Evolutionary conservation across 345 rosid species (phyloP), one percentile per base, ranked within the genome.

Genomic region (Lepidium didymum): DNA sequence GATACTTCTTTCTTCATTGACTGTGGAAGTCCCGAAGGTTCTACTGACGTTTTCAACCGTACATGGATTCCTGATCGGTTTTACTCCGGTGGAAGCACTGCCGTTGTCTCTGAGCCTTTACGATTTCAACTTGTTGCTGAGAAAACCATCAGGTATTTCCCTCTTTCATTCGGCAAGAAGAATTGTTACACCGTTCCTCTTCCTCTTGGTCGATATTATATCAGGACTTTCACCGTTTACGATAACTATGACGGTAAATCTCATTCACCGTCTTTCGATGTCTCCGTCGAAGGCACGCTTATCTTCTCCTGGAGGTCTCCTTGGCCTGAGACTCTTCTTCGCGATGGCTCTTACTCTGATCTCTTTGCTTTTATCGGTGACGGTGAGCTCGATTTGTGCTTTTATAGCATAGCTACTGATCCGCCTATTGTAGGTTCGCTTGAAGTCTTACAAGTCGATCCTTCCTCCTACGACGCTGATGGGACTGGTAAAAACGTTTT

Each of bases 221-320:
- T 95, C 82, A 83, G 99, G 33, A 87, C 98, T 1, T 95, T 95
- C 84, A 91, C 99, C 29, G 96, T 89, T 42, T 95, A 95, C 68
- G 98, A 95, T 68, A 95, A 95, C 74, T 91, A 89, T 75, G 96
- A 91, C 78, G 98, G 92, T 14, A 88, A 87, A 66, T 86, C 93
- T 8, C 96, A 87, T 56, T 33, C 99, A 2, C 98, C 99, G 0
- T 79, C 88, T 16, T 95, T 95, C 56, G 98, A 95, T 47, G 89
- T 69, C 55, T 91, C 99, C 69, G 88, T 95, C 42, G 96, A 91
- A 77, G 99, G 98, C 55, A 91, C 96, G 1, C 27, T 82, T 10
- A 96, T 91, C 69, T 95, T 91, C 85, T 86, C 88, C 7, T 91
- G 98, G 97, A 85, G 96, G 41, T 84, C 93, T 35, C 96, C 99